Evolutionary conservation across 441 rosid genomes (phyloP).

Genomic region (Viola pubescens): DNA sequence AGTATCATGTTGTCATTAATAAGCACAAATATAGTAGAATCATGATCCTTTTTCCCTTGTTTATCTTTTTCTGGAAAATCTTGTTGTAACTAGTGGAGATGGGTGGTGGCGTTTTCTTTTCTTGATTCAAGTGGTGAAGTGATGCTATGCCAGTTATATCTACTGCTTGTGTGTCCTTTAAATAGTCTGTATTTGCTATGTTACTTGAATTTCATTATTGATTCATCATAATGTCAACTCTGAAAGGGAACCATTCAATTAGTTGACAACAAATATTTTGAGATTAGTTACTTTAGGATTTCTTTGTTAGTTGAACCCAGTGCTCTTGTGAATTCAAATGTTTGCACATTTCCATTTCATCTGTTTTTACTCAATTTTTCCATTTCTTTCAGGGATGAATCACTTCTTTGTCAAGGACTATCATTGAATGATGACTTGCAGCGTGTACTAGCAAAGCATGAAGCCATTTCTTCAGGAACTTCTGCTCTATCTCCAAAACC

Average conservation of each 20-base stretch:
- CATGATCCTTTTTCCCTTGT: too few species aligned
- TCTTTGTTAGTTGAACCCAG: not conserved
- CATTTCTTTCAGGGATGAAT: slow-evolving; percentile 64
- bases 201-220: not conserved
- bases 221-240: not conserved
- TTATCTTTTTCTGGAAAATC: too few species aligned
- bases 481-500: slow-evolving; percentile 40
- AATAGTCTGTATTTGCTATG: not conserved
- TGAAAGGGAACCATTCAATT: not conserved
- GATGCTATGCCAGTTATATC: not conserved
- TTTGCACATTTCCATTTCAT: not conserved
- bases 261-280: not conserved
- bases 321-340: not conserved
- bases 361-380: not conserved
- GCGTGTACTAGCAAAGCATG: slow-evolving; percentile 80
- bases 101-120: too few species aligned
- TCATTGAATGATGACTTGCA: slow-evolving; percentile 96
- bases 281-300: not conserved
- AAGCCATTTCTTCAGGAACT: slow-evolving; percentile 73
- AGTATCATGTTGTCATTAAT: too few species aligned
- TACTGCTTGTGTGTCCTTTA: not conserved
- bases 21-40: too few species aligned
- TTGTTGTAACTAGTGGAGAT: too few species aligned
- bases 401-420: slow-evolving; percentile 83
- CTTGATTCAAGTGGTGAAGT: not conserved